Percentiles rank a stretch among this genome's conserved stretches.
phyloP scores from a whole-genome alignment of 73 alveolate genomes.

The Effrenium voratum region DNA sequence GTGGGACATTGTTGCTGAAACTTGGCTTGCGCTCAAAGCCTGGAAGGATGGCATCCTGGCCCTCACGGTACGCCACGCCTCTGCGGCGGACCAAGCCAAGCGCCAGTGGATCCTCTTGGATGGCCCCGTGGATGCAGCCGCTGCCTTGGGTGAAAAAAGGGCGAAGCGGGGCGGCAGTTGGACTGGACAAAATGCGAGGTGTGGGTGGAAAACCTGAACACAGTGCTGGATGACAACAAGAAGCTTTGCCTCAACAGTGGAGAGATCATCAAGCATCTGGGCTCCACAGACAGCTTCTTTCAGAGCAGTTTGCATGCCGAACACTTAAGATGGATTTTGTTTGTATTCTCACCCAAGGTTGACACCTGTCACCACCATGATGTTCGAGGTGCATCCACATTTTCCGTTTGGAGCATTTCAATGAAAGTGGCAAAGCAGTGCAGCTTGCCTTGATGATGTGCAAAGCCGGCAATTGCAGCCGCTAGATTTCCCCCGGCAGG shows the following conservation, averaged over 20 bases:
- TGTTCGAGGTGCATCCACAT: conserved; percentile 98
- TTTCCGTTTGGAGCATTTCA: neutral
- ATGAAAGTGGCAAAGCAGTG: neutral
- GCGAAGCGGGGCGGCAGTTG: neutral
- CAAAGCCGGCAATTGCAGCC: neutral
- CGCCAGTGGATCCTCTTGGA: conserved; percentile 99
- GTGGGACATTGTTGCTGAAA: no score
- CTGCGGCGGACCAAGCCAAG: conserved; percentile 97
- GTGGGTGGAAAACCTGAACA: conserved; percentile 99
- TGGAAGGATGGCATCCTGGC: conserved; percentile 94
- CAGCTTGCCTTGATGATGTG: neutral
- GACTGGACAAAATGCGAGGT: no score
- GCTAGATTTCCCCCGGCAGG: neutral
- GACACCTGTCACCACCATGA: conserved; percentile 98
- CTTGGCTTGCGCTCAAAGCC: no score
- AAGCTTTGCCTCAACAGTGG: conserved; percentile 99
- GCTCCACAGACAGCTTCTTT: no score
- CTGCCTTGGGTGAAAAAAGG: neutral
- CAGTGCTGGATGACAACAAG: conserved; percentile 98
- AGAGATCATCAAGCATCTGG: conserved; percentile 97
- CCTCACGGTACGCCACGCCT: conserved; percentile 96
- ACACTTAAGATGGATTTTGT: no score
- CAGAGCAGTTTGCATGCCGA: no score
- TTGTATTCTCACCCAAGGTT: no score
- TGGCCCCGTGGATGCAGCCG: conserved; percentile 99